Percentiles rank a stretch among this genome's conserved stretches.
These are phyloP conservation scores for Tubosaeta brunneosetosa DNA, from an alignment of 768 basidiomycete species.

Conservation along the genomic window DNA sequence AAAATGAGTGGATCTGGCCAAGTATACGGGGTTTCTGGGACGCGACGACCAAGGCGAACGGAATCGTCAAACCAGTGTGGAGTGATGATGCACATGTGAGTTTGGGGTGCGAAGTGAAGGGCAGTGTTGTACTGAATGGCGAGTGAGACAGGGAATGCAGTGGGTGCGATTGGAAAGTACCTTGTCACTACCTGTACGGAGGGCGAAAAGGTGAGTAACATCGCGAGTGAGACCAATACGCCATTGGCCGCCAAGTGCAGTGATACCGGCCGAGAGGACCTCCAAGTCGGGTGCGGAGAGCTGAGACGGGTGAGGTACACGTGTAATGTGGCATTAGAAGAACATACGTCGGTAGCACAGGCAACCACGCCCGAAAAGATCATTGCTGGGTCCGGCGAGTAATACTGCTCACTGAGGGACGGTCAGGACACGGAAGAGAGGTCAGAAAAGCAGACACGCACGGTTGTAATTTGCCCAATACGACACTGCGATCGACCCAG, in stretches of 20 bases:
- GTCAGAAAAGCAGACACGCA: slow-evolving; percentile 31
- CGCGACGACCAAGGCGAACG: slow-evolving; percentile 49
- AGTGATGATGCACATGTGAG: slow-evolving; percentile 63
- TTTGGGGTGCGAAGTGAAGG: slow-evolving; percentile 54
- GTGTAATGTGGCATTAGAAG: no score
- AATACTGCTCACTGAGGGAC: slow-evolving; percentile 47
- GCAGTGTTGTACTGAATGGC: slow-evolving; percentile 37
- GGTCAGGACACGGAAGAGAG: background rate
- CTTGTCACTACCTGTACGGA: slow-evolving; percentile 46
- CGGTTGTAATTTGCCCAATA: slow-evolving; percentile 55
- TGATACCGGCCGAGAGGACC: slow-evolving; percentile 67
- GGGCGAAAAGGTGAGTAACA: slow-evolving; percentile 81
- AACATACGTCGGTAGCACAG: slow-evolving; percentile 59
- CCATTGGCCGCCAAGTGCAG: slow-evolving; percentile 79
- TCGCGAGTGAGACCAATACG: slow-evolving; percentile 72
- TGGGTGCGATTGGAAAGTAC: background rate
- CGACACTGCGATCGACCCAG: slow-evolving; percentile 68
- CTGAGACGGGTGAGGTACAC: slow-evolving; percentile 25
- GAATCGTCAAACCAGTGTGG: slow-evolving; percentile 93
- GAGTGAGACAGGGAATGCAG: background rate
- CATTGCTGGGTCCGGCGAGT: slow-evolving; percentile 71
- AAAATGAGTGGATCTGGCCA: slow-evolving; percentile 70
- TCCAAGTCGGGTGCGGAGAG: slow-evolving; percentile 64
- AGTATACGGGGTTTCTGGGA: slow-evolving; percentile 56
- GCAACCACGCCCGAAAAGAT: slow-evolving; percentile 83